Percentiles rank a stretch among this genome's conserved stretches.
Evolutionary conservation across 169 alveolate genomes (phyloP).

Genomic region (Babesia gibsoni): DNA sequence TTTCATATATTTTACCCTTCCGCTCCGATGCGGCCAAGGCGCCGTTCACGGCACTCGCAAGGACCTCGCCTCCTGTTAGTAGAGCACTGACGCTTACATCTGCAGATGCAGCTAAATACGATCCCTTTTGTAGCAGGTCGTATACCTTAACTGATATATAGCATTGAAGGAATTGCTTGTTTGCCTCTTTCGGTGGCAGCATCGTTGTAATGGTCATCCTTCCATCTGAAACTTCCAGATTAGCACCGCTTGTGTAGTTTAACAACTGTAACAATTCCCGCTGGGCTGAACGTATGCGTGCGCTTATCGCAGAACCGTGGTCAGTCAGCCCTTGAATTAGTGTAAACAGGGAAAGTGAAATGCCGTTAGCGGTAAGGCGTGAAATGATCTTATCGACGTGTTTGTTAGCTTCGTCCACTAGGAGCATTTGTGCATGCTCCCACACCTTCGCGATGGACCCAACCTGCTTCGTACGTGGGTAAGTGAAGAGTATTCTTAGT

Average conservation of each 20-base stretch:
- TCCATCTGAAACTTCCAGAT: background rate
- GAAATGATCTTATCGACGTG: constrained; percentile 3
- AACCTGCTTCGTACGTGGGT: background rate
- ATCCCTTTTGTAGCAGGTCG: constrained; percentile 29
- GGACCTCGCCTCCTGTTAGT: constrained; percentile 2
- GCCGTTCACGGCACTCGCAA: background rate
- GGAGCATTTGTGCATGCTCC: constrained; percentile 17
- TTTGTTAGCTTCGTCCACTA: constrained; percentile 16
- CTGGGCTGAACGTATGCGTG: constrained; percentile 23
- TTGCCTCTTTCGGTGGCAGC: constrained; percentile 20
- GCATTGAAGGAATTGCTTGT: constrained; percentile 15
- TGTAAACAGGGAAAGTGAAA: background rate
- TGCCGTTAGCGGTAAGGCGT: background rate
- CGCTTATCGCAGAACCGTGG: constrained; percentile 36
- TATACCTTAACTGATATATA: constrained; percentile 1
- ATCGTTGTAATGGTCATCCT: background rate
- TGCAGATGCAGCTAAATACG: constrained; percentile 13
- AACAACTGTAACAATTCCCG: constrained; percentile 30
- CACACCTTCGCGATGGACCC: constrained; percentile 14
- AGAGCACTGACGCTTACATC: background rate
- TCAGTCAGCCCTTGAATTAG: constrained; percentile 20
- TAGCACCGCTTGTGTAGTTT: background rate
- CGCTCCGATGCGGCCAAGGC: background rate
- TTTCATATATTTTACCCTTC: constrained; percentile 1
- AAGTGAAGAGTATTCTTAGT: constrained; percentile 15